Evolutionary conservation across 2,329 filamentous ascomycete genomes (phyloP), one percentile per base, ranked within the genome.

Genomic region (Hyphodiscus sp.): DNA sequence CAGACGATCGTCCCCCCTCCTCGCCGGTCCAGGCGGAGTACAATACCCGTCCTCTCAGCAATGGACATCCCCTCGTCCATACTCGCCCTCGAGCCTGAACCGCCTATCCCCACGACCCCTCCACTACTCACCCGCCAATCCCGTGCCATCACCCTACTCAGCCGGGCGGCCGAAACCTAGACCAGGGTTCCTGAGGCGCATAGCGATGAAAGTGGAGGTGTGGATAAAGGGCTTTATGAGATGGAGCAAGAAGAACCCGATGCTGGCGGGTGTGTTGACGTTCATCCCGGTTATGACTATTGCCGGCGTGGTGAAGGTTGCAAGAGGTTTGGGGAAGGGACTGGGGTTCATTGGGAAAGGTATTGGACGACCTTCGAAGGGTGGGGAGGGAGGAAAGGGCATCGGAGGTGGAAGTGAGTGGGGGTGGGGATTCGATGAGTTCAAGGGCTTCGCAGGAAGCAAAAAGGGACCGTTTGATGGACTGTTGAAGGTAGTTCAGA

Each of bases 401-500:
- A 11, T 47, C 10, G 26, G 45, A 29, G 26, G 26, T 18, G 13
- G 2, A 47, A 16, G 26, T 20, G 45, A 30, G 45, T 47, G 26
- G 20, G 45, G 45, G 18, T 47, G 26, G 19, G 45, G 45, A 26
- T 26, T 47, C 6, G 45, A 47, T n/a, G 26, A 23, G 45, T 47
- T 47, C 26, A 30, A 18, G 20, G n/a, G 45, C 10, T 47, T 47
- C n/a, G 26, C 15, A 20, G 45, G 45, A 9, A 47, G 20, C 13
- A 47, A 43, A 38, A 55, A 51, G 1, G 63, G 62, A 0, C 60
- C 65, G 2, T n/a, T 66, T 19, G 58, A 64, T 46, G 65, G 65
- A 2, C 44, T 65, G n/a, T 46, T 66, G 51, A 67, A 61, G 52
- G 54, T 65, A n/a, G n/a, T 65, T 29, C 62, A 65, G 30, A 62